Percentiles rank a stretch among this genome's conserved stretches.
Conservation (phyloP, 495 filamentous ascomycete species). For the Aspergillus heteromorphus region DNA sequence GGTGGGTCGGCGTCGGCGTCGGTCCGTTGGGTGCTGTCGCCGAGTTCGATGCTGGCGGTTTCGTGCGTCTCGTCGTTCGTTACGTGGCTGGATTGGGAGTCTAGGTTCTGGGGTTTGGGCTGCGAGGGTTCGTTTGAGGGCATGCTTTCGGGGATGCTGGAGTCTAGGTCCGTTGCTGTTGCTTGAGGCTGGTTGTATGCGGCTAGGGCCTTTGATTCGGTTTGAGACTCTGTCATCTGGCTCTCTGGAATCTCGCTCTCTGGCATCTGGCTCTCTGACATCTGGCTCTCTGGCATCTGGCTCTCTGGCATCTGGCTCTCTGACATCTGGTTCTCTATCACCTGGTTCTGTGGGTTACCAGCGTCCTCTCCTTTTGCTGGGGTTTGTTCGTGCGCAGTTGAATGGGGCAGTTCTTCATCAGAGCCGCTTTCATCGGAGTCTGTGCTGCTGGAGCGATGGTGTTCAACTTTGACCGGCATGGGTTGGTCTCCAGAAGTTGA, state of each 20-base stretch:
- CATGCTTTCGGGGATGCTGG: constrained; percentile 13
- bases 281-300: too few relatives aligned
- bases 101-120: background rate
- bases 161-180: background rate
- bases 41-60: constrained; percentile 41
- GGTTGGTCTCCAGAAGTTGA: background rate
- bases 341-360: background rate
- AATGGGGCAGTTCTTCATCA: background rate
- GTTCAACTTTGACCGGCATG: background rate
- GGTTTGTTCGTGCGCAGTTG: background rate
- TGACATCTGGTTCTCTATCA: too few relatives aligned
- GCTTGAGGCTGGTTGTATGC: background rate
- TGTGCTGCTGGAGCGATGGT: background rate
- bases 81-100: constrained; percentile 14
- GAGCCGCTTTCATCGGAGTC: background rate
- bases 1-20: background rate
- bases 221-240: background rate
- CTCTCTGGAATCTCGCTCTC: background rate
- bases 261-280: too few relatives aligned
- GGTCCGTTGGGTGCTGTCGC: constrained; percentile 14
- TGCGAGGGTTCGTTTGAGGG: background rate
- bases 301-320: too few relatives aligned
- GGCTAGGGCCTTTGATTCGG: background rate
- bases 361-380: too few relatives aligned
- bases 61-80: constrained; percentile 26